Percentiles rank a stretch among this genome's conserved stretches.
Conservation (phyloP, 2,329 filamentous ascomycete species). For the Immersiporthe knoxdaviesiana region DNA sequence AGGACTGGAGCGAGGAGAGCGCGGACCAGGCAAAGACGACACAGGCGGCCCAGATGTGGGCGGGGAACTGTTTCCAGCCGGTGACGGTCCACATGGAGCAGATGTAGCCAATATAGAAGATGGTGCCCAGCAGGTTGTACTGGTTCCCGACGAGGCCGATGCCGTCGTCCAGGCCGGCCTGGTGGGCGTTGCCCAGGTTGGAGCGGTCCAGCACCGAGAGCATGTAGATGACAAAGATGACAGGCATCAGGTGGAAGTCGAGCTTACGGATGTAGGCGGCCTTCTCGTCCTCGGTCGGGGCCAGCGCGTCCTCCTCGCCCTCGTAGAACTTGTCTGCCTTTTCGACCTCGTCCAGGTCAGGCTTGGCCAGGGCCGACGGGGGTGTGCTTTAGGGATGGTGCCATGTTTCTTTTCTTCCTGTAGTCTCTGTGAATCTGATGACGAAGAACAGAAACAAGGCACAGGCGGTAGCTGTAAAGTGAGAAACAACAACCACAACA, state of each 20-base stretch:
- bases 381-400: not conserved
- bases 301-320: not conserved
- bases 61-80: slow-evolving; percentile 32
- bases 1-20: slow-evolving; percentile 47
- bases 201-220: slow-evolving; percentile 40
- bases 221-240: slow-evolving; percentile 37
- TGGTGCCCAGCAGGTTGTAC: slow-evolving; percentile 37
- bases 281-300: slow-evolving; percentile 16
- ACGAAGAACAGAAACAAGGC: no score
- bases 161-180: slow-evolving; percentile 37
- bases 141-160: slow-evolving; percentile 34
- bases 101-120: slow-evolving; percentile 34
- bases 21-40: slow-evolving; percentile 48
- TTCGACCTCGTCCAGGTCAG: slow-evolving; percentile 17
- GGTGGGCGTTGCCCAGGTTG: slow-evolving; percentile 37
- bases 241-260: slow-evolving; percentile 33
- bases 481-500: not conserved
- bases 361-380: slow-evolving; percentile 1
- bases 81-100: slow-evolving; percentile 29
- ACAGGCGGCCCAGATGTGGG: slow-evolving; percentile 45
- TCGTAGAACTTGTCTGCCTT: slow-evolving; percentile 7
- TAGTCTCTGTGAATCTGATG: not conserved
- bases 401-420: not conserved
- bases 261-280: slow-evolving; percentile 26
- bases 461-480: not conserved